Evolutionary conservation across 805 yeast species (phyloP).

Genomic region (Yarrowia porcina): DNA sequence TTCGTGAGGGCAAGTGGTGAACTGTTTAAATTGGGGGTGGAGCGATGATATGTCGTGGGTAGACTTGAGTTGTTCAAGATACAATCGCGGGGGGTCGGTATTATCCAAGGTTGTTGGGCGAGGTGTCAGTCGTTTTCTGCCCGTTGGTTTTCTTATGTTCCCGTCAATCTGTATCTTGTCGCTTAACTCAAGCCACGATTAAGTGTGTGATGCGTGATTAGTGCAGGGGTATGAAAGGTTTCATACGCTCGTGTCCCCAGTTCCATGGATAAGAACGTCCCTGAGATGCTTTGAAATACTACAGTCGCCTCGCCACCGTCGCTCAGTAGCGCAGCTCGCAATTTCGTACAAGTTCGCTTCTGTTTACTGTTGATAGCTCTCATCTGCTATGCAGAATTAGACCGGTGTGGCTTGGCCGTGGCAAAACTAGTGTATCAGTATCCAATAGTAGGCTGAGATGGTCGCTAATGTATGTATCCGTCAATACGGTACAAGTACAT

Average conservation of each 20-base stretch:
- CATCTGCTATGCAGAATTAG: not conserved
- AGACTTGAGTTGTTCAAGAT: too few relatives aligned
- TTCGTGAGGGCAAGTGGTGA: not conserved
- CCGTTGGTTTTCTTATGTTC: not conserved
- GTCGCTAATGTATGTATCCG: not conserved
- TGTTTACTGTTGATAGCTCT: not conserved
- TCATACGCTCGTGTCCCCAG: not conserved
- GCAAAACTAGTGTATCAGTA: not conserved
- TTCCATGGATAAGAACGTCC: not conserved
- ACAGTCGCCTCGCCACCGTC: too few relatives aligned
- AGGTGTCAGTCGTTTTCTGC: not conserved
- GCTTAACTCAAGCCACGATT: slow-evolving; percentile 23
- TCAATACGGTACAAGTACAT: too few relatives aligned
- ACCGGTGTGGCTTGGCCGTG: not conserved
- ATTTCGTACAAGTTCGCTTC: too few relatives aligned
- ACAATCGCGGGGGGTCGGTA: not conserved
- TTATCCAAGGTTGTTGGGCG: not conserved
- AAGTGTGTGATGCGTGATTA: slow-evolving; percentile 7
- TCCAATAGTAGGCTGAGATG: slow-evolving; percentile 10
- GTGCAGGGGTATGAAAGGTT: not conserved
- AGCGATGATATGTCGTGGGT: too few relatives aligned
- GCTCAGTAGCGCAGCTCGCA: too few relatives aligned
- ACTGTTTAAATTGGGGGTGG: too few relatives aligned
- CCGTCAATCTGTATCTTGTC: not conserved
- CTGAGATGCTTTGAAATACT: not conserved